A percentile compares a stretch with the other conserved stretches of the same genome.
phyloP scores from a whole-genome alignment of 148 eudicot genomes.

The Tetragonia tetragonoides region DNA sequence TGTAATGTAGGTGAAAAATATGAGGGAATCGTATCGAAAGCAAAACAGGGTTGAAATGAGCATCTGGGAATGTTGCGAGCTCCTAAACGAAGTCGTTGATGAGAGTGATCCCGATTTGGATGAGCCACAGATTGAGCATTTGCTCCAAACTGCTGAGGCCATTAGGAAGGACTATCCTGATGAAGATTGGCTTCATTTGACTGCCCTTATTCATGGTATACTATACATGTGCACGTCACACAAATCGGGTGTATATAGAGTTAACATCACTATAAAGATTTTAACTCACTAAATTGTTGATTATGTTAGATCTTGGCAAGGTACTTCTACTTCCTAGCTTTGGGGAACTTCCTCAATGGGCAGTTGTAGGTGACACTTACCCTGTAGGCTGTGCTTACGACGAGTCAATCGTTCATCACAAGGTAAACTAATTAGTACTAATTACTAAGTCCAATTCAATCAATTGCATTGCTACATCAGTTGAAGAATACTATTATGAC shows the following conservation, averaged over 20 bases:
- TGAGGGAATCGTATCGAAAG: slow-evolving; percentile 71
- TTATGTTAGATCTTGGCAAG: slow-evolving; percentile 74
- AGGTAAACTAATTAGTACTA: slow-evolving; percentile 40
- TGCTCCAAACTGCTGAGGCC: slow-evolving; percentile 91
- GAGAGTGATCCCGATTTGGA: slow-evolving; percentile 95
- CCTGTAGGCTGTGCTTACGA: slow-evolving; percentile 94
- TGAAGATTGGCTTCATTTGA: slow-evolving; percentile 91
- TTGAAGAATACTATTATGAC: not conserved
- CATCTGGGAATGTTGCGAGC: slow-evolving; percentile 97
- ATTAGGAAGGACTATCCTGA: slow-evolving; percentile 78
- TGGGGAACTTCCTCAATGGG: slow-evolving; percentile 93
- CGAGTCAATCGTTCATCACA: slow-evolving; percentile 73
- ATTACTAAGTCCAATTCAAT: not conserved
- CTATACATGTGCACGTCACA: too few species aligned
- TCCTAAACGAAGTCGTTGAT: slow-evolving; percentile 72
- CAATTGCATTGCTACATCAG: too few species aligned
- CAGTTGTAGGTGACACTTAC: slow-evolving; percentile 90
- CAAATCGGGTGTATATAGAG: too few species aligned
- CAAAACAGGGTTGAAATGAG: slow-evolving; percentile 81
- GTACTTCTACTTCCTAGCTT: slow-evolving; percentile 79
- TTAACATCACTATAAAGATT: too few species aligned
- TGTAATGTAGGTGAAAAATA: slow-evolving; percentile 67
- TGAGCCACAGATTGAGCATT: slow-evolving; percentile 91
- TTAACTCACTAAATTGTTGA: too few species aligned
- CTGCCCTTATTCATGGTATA: slow-evolving; percentile 88